Conservation (phyloP, 768 basidiomycete genomes). For the Pulveroboletus sp. region DNA sequence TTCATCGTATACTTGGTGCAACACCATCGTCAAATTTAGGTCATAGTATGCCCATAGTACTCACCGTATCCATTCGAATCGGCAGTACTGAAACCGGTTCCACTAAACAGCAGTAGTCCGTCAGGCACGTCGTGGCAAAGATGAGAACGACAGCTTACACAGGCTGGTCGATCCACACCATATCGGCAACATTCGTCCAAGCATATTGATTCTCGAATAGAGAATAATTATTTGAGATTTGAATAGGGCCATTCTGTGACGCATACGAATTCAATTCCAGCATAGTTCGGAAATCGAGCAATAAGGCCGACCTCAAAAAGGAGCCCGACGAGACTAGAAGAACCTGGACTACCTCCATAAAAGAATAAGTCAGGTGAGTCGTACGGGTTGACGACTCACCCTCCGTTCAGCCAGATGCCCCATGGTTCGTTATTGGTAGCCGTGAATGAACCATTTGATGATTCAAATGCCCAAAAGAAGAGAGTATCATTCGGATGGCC, state of each 20-base stretch:
- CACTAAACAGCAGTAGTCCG: slow-evolving; percentile 34
- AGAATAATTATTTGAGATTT: slow-evolving; percentile 49
- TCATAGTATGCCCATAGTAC: slow-evolving; percentile 7
- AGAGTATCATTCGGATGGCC: slow-evolving; percentile 64
- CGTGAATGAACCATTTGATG: slow-evolving; percentile 54
- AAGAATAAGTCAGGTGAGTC: neutral
- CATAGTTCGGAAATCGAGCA: neutral
- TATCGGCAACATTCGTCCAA: slow-evolving; percentile 62
- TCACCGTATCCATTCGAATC: slow-evolving; percentile 60
- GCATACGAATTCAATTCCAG: neutral
- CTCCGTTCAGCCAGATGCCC: slow-evolving; percentile 76
- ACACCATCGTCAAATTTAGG: neutral
- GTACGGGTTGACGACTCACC: slow-evolving; percentile 36
- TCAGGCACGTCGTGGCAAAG: neutral
- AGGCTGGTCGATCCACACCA: slow-evolving; percentile 74
- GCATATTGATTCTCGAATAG: slow-evolving; percentile 50
- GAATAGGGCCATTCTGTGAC: slow-evolving; percentile 68
- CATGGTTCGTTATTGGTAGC: slow-evolving; percentile 49
- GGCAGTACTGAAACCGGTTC: slow-evolving; percentile 62
- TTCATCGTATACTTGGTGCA: slow-evolving; percentile 49
- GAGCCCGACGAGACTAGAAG: slow-evolving; percentile 65
- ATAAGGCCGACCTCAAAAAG: slow-evolving; percentile 55
- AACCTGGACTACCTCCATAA: slow-evolving; percentile 48
- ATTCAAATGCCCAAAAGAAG: slow-evolving; percentile 67
- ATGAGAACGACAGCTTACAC: slow-evolving; percentile 36